These are phyloP conservation scores for Colletotrichum destructivum DNA, from an alignment of 2,329 filamentous ascomycete genomes.

Conservation along the genomic window DNA sequence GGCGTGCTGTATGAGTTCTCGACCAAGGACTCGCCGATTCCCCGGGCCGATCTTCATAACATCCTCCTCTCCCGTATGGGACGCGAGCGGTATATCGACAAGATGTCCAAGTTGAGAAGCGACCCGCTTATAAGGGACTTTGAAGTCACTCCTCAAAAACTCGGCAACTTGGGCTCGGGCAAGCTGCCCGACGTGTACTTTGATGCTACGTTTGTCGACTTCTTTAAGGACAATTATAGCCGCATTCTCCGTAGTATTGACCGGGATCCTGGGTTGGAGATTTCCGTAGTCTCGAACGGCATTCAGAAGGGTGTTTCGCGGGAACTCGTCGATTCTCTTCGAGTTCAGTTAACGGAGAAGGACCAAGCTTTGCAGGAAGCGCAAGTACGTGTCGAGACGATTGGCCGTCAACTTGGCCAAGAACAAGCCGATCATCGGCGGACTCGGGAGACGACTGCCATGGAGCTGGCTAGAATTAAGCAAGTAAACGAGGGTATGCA, in stretches of 20 bases:
- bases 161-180: slow-evolving; percentile 62
- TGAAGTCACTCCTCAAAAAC: slow-evolving; percentile 84
- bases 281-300: slow-evolving; percentile 84
- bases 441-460: slow-evolving; percentile 70
- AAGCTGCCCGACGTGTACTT: slow-evolving; percentile 86
- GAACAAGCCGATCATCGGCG: slow-evolving; percentile 81
- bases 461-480: slow-evolving; percentile 72
- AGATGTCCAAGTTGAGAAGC: slow-evolving; percentile 82
- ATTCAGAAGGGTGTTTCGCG: slow-evolving; percentile 93
- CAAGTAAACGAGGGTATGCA: slow-evolving; percentile 80
- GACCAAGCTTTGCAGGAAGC: slow-evolving; percentile 66
- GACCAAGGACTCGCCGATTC: slow-evolving; percentile 94
- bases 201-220: slow-evolving; percentile 89
- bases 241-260: slow-evolving; percentile 88
- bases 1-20: slow-evolving; percentile 97
- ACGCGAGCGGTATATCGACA: slow-evolving; percentile 89
- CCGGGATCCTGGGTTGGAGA: slow-evolving; percentile 89
- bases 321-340: slow-evolving; percentile 89
- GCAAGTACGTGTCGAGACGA: slow-evolving; percentile 61
- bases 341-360: slow-evolving; percentile 82
- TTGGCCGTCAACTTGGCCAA: slow-evolving; percentile 74
- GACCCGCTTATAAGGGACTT: slow-evolving; percentile 89
- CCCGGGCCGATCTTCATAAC: slow-evolving; percentile 84
- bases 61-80: slow-evolving; percentile 84
- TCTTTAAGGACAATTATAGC: slow-evolving; percentile 96